Percentiles rank a stretch among this genome's conserved stretches.
phyloP scores from a whole-genome alignment of 2,329 filamentous ascomycete species.

The Fusarium sp. region DNA sequence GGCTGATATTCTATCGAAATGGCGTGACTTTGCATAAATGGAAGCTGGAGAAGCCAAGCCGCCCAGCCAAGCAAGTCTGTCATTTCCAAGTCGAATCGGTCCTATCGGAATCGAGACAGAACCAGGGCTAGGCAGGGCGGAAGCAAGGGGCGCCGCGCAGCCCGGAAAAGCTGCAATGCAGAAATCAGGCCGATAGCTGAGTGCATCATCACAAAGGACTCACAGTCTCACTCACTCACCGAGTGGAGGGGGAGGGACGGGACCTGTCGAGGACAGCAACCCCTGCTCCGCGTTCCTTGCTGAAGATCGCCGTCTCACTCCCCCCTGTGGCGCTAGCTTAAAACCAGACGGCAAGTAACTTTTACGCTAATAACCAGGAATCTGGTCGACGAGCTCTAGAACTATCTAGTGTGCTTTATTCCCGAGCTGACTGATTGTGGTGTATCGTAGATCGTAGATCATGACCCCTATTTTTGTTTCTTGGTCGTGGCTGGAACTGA shows the following conservation, averaged over 20 bases:
- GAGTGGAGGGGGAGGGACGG: too few species aligned
- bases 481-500: neutral
- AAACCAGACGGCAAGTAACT: neutral
- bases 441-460: neutral
- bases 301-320: constrained; percentile 31
- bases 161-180: too few species aligned
- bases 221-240: too few species aligned
- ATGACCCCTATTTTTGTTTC: too few species aligned
- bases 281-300: constrained; percentile 14
- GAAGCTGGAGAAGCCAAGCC: neutral
- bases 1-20: neutral
- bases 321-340: constrained; percentile 1
- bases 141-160: too few species aligned
- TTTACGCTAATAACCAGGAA: constrained; percentile 15
- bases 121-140: too few species aligned
- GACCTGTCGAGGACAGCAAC: neutral
- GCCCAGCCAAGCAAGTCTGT: neutral
- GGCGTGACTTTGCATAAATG: neutral
- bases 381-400: neutral
- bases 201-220: neutral
- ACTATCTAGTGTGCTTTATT: constrained; percentile 20
- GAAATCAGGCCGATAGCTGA: neutral
- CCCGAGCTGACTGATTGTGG: constrained; percentile 6
- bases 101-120: neutral
- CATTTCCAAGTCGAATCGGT: neutral